Evolutionary conservation across 768 basidiomycete genomes (phyloP), one percentile per base, ranked within the genome.

Genomic region (Boletales sp.): DNA sequence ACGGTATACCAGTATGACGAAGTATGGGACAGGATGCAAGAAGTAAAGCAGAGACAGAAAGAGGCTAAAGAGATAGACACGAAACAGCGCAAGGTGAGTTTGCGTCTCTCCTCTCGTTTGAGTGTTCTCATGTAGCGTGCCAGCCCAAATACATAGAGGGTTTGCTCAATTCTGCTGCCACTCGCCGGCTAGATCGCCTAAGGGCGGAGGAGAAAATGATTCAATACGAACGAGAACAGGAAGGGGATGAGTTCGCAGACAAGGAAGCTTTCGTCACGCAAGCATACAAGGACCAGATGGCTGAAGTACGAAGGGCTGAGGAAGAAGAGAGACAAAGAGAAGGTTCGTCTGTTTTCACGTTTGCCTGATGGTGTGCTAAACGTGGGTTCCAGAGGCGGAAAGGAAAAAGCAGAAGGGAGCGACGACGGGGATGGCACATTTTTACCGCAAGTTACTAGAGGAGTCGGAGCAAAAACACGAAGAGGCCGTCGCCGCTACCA

Each of bases 161-260:
- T 21, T 79, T 98, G 31, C 73, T 98, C 2, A 70, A 73, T 14
- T 81, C 90, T 8, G 94, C 97, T 27, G 83, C 84, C n/a, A 92
- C 92, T 24, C 80, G 97, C 21, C 83, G 85, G 59, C 67, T 95
- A 42, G 97, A 99, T 67, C 80, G 90, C 60, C 70, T 98, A 11
- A 79, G 94, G 47, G 97, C 97, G 0, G 97, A 99, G 69, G 95
- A 98, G 70, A 97, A 98, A 76, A 87, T 95, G 87, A 86, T 97
- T 65, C 90, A 94, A 65, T 78, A 81, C 39, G 97, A 98, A 67
- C 81, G 97, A 18, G 91, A 94, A 70, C 72, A 78, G 17, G 97
- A 99, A 70, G 97, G 97, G 0, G 94, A 94, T 53, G 81, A 93
- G 66, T 99, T 91, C 65, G 78, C 78, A 49, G 97, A 91, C 73